A percentile compares a stretch with the other conserved stretches of the same genome.
Evolutionary conservation across 257 asterid genomes (phyloP).

Genomic region (Solanum paucissectum): DNA sequence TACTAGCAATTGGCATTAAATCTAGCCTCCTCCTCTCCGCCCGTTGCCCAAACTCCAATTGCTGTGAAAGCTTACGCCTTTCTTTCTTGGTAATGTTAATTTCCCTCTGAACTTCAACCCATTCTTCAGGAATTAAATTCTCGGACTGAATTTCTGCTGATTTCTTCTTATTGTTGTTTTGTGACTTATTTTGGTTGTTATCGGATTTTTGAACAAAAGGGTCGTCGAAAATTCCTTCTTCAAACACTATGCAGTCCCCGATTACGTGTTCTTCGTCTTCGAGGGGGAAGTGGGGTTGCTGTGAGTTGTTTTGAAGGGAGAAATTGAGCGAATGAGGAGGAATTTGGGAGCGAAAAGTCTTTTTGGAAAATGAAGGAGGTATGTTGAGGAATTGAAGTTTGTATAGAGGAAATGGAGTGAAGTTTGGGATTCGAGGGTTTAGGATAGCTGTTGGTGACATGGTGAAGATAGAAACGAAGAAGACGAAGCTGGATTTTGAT

Average conservation of each 20-base stretch:
- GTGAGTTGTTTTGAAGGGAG: slow-evolving; percentile 8
- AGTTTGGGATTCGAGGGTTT: slow-evolving; percentile 21
- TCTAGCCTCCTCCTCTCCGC: slow-evolving; percentile 53
- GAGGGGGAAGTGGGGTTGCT: slow-evolving; percentile 6
- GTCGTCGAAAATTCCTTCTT: slow-evolving; percentile 79
- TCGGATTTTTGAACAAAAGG: slow-evolving; percentile 30
- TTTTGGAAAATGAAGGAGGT: neutral
- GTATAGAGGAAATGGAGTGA: slow-evolving; percentile 5
- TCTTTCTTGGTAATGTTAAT: slow-evolving; percentile 79
- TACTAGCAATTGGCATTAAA: slow-evolving; percentile 36
- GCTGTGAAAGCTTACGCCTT: slow-evolving; percentile 48
- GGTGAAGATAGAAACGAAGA: neutral
- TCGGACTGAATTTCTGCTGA: slow-evolving; percentile 29
- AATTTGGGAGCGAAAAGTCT: neutral
- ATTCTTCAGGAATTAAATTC: slow-evolving; percentile 71
- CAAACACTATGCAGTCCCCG: slow-evolving; percentile 89
- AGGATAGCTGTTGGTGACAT: slow-evolving; percentile 14
- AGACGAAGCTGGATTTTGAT: neutral
- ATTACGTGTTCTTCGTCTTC: slow-evolving; percentile 26
- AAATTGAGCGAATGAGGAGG: slow-evolving; percentile 8
- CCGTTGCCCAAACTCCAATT: slow-evolving; percentile 56
- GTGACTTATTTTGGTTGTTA: neutral
- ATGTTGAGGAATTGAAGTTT: neutral
- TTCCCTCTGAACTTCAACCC: slow-evolving; percentile 59
- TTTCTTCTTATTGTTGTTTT: neutral